Percentiles rank a stretch among this genome's conserved stretches.
These are phyloP conservation scores for Massarina eburnea DNA, from an alignment of 2,329 filamentous ascomycete genomes.

Conservation along the genomic window DNA sequence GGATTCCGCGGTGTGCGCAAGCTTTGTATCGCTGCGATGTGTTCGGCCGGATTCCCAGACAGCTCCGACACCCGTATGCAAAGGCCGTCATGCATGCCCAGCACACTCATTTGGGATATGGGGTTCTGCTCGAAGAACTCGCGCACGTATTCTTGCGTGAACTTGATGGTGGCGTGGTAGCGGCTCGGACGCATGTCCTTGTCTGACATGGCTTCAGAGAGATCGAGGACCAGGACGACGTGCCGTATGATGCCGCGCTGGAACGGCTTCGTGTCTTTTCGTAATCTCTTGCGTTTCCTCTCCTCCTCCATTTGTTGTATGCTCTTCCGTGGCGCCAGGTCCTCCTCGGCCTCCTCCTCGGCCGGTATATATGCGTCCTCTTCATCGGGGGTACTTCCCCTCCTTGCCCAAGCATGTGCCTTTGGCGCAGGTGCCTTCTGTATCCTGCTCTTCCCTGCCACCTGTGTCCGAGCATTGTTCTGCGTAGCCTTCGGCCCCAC, in stretches of 20 bases:
- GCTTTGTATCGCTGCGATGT: slow-evolving; percentile 73
- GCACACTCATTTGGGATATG: slow-evolving; percentile 89
- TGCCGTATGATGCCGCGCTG: slow-evolving; percentile 98
- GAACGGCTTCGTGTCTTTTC: slow-evolving; percentile 91
- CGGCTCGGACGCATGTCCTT: slow-evolving; percentile 91
- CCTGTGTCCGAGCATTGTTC: slow-evolving; percentile 27
- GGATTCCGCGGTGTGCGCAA: slow-evolving; percentile 65
- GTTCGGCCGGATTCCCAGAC: slow-evolving; percentile 86
- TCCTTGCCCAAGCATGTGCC: slow-evolving; percentile 52
- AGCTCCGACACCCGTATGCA: slow-evolving; percentile 85
- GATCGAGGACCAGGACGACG: slow-evolving; percentile 84
- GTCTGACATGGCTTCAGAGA: slow-evolving; percentile 90
- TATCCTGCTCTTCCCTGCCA: slow-evolving; percentile 22
- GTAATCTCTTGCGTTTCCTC: slow-evolving; percentile 75
- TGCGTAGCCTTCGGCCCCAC: slow-evolving; percentile 44
- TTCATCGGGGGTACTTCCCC: slow-evolving; percentile 7
- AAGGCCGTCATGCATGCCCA: slow-evolving; percentile 91
- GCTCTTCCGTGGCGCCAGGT: slow-evolving; percentile 64
- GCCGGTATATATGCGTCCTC: slow-evolving; percentile 7
- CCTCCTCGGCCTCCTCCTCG: slow-evolving; percentile 59
- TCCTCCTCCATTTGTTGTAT: slow-evolving; percentile 77
- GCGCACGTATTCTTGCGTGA: slow-evolving; percentile 82
- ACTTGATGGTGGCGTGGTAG: slow-evolving; percentile 78
- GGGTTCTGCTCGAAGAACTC: slow-evolving; percentile 99
- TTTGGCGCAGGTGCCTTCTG: slow-evolving; percentile 34